Base-by-base conservation (phyloP, 192 early-diverging fungal species). In the Mortierella antarctica region DNA sequence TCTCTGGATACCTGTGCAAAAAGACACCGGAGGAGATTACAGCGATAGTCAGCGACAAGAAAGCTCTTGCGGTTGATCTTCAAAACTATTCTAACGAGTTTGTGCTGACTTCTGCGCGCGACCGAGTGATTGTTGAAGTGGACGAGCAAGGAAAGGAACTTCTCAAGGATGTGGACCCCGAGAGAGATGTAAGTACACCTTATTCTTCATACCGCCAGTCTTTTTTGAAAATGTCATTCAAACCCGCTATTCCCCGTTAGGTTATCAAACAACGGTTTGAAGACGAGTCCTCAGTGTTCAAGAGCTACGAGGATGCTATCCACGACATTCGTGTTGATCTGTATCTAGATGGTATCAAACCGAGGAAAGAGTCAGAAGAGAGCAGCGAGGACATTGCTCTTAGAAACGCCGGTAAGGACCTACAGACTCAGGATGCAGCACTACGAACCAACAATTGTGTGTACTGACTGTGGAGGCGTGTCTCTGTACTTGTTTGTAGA, bases 71-170 rank as follows among this genome's bases (percentile, higher is more conserved):
- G 14, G 59, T 61, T 59, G 84, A 85, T 74, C 70, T 85, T 48
- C 74, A 73, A n/a, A 74, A 66, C 63, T 85, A 64, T 48, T 85
- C 80, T 9, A 85, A 74, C 58, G 84, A 85, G 23, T 75, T 80
- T 72, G 75, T 85, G 9, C 23, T 85, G 45, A 68, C 66, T 47
- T 75, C 84, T 50, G 80, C 84, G 23, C 81, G 84, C 44, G 81
- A 85, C 48, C 62, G 75, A 45, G 82, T 85, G 21, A 54, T 82
- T 57, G 59, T 44, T 15, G 80, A 85, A 65, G 75, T 85, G 20
- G 84, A 85, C 48, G 84, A 85, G 18, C 56, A 78, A 71, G 84
- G 81, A n/a, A 85, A 80, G 60, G 81, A 85, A 60, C 31, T 71
- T 0, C 70, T 85, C 21, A 77, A 84, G 62, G 81, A 82, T 61